phyloP scores from a whole-genome alignment of 495 filamentous ascomycete species.

The Penicillium lividum region DNA sequence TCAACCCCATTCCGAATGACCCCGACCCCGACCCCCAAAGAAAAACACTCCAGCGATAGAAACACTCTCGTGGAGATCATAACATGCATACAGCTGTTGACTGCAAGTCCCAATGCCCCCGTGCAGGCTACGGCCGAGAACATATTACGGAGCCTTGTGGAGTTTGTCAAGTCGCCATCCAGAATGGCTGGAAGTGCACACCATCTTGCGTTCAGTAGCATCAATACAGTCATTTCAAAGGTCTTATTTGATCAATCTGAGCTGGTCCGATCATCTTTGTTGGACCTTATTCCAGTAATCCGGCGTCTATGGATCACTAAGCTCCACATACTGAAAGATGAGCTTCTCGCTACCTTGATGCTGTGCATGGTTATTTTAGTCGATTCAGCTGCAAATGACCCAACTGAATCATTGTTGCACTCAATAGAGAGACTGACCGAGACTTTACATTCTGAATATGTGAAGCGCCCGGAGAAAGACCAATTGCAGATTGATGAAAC shows the following conservation, averaged over 20 bases:
- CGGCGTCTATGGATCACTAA: constrained; percentile 72
- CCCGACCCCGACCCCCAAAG: constrained; percentile 28
- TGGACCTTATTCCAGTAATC: constrained; percentile 68
- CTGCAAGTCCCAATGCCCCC: constrained; percentile 69
- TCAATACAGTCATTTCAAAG: constrained; percentile 69
- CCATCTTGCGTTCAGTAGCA: constrained; percentile 68
- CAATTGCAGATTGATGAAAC: constrained; percentile 77
- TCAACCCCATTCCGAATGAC: constrained; percentile 38
- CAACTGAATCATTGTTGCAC: constrained; percentile 30
- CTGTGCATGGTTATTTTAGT: constrained; percentile 46
- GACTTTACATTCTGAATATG: constrained; percentile 70
- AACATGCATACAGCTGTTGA: constrained; percentile 65
- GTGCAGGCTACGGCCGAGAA: constrained; percentile 57
- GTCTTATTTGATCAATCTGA: constrained; percentile 66
- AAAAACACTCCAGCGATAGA: constrained; percentile 30
- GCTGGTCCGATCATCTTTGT: constrained; percentile 57
- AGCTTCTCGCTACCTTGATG: constrained; percentile 72
- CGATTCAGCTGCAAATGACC: constrained; percentile 26
- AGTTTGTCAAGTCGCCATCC: constrained; percentile 60
- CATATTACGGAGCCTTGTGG: constrained; percentile 58
- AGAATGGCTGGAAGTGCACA: constrained; percentile 61
- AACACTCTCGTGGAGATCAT: constrained; percentile 58
- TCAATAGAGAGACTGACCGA: constrained; percentile 58
- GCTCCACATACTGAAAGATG: constrained; percentile 60
- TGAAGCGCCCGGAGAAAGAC: constrained; percentile 65